These are phyloP conservation scores for Pleurotus platypus DNA, from an alignment of 768 basidiomycete species.

Conservation along the genomic window DNA sequence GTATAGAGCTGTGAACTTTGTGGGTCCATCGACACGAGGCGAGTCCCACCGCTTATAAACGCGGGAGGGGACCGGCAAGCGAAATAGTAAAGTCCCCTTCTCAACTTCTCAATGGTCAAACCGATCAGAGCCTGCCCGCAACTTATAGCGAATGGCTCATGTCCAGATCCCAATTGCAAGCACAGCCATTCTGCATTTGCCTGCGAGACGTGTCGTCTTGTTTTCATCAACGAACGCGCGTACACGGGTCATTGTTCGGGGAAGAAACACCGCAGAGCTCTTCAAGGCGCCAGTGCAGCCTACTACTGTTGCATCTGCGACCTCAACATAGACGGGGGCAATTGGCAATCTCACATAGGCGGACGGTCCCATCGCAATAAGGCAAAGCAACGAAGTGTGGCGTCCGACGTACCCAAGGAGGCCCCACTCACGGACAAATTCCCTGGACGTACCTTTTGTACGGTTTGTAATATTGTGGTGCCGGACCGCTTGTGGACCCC, in stretches of 20 bases:
- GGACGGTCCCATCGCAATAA: slow-evolving; percentile 15
- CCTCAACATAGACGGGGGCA: slow-evolving; percentile 14
- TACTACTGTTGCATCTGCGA: slow-evolving; percentile 30
- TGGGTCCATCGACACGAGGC: too few relatives aligned
- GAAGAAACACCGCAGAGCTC: slow-evolving; percentile 24
- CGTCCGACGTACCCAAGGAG: slow-evolving; percentile 27
- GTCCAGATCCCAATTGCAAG: not conserved
- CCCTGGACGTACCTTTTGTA: slow-evolving; percentile 19
- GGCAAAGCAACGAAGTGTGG: slow-evolving; percentile 16
- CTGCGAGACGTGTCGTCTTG: slow-evolving; percentile 24
- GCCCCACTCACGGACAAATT: slow-evolving; percentile 13
- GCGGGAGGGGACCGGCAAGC: not conserved
- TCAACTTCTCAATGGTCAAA: slow-evolving; percentile 2
- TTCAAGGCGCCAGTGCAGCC: slow-evolving; percentile 16
- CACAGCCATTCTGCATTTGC: not conserved
- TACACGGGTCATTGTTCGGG: slow-evolving; percentile 26
- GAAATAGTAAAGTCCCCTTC: not conserved
- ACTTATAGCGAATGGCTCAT: slow-evolving; percentile 13
- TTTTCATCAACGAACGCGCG: slow-evolving; percentile 19
- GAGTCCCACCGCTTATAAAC: not conserved
- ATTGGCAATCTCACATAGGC: slow-evolving; percentile 18
- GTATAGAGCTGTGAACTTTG: too few relatives aligned
- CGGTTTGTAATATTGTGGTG: slow-evolving; percentile 24
- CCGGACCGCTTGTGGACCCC: slow-evolving; percentile 22
- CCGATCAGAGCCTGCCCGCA: not conserved